Evolutionary conservation across 2,329 filamentous ascomycete genomes (phyloP).

Genomic region (Stagonosporopsis tanaceti): DNA sequence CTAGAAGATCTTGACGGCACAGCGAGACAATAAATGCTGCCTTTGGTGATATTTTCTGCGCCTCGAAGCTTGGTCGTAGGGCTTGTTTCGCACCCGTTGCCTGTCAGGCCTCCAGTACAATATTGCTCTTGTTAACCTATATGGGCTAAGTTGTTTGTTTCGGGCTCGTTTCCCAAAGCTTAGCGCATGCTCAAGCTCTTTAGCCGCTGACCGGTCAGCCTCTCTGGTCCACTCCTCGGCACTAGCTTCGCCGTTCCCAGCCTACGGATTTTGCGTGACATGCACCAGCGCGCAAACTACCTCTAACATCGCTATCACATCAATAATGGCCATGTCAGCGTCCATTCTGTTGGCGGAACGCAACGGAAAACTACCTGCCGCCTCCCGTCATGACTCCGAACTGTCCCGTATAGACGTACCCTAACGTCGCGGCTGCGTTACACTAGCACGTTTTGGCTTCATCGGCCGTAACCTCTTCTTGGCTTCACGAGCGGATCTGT

Average conservation of each 20-base stretch:
- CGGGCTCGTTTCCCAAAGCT: slow-evolving; percentile 4
- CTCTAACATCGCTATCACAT: slow-evolving; percentile 39
- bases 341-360: slow-evolving; percentile 49
- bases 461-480: slow-evolving; percentile 14
- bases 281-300: slow-evolving; percentile 11
- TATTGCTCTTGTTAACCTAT: slow-evolving; percentile 14
- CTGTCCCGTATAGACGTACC: slow-evolving; percentile 33
- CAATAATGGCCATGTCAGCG: slow-evolving; percentile 39
- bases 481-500: slow-evolving; percentile 3
- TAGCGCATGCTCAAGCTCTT: slow-evolving; percentile 14
- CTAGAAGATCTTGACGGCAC: not conserved
- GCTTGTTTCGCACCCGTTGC: slow-evolving; percentile 13
- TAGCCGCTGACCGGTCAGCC: slow-evolving; percentile 19
- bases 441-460: slow-evolving; percentile 37
- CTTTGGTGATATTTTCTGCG: slow-evolving; percentile 8
- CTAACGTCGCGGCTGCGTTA: slow-evolving; percentile 52
- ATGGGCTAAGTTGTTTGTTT: slow-evolving; percentile 6
- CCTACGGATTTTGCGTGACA: slow-evolving; percentile 12
- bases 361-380: slow-evolving; percentile 53
- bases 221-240: slow-evolving; percentile 4
- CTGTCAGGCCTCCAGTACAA: slow-evolving; percentile 20
- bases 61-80: slow-evolving; percentile 4
- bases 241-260: slow-evolving; percentile 10
- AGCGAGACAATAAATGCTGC: slow-evolving; percentile 7
- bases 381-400: slow-evolving; percentile 28